Evolutionary conservation across 2,329 filamentous ascomycete genomes (phyloP), one percentile per base, ranked within the genome.

Genomic region (Cercospora nicotianae): DNA sequence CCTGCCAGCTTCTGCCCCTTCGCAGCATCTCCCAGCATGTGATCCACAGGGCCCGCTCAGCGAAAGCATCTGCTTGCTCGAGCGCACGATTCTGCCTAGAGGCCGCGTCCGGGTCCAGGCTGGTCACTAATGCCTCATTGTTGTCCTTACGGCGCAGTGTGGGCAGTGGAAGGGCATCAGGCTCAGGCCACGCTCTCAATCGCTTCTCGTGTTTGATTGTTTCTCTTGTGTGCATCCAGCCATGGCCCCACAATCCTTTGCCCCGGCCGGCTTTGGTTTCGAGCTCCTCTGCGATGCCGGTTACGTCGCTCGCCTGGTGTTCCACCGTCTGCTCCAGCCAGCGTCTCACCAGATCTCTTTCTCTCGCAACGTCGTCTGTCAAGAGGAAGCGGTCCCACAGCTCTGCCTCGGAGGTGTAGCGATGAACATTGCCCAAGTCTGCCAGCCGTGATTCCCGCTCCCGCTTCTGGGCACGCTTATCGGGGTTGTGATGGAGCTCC

Each of bases 1-100:
- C 87, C 8, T 86, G 81, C 81, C 91, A 87, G 69, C 85, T 88
- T 72, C 88, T 89, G n/a, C 95, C 95, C 57, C 93, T 89, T 60
- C 94, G 89, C 63, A 99, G 84, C 83, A 97, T 91, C 78, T 97
- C 93, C 83, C 93, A 98, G 80, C 92, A 95, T n/a, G 92, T 91
- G 69, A 94, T 86, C 94, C 95, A 98, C 58, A 96, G 91, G 2
- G 93, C 91, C 63, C 90, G 88, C 81, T 99, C 95, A 70, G 94
- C 95, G 75, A 90, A 94, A 72, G 93, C 89, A 76, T 99, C 95
- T 74, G 94, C 88, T 26, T 89, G 87, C 76, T 96, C 91, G 48
- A 98, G 83, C 60, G 86, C 88, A 64, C 91, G 87, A 60, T 85
- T 86, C 79, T 98, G 94, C 69, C 95, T 87, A 42, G 89, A 89